These are phyloP conservation scores for Fusarium chuoi DNA, from an alignment of 2,329 filamentous ascomycete genomes.

Conservation along the genomic window DNA sequence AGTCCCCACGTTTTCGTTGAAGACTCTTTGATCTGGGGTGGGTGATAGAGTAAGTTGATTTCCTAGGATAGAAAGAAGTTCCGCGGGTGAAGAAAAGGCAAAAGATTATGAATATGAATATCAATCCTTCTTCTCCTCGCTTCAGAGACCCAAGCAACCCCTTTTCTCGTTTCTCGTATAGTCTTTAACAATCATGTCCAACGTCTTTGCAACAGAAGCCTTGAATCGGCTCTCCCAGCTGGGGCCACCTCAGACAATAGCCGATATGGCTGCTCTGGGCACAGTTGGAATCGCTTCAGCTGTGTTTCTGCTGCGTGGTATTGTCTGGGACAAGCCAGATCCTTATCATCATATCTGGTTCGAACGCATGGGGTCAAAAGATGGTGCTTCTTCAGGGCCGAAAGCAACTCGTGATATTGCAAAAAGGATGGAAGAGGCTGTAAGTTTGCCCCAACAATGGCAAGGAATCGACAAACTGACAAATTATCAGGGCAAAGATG, in stretches of 20 bases:
- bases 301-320: conserved; percentile 55
- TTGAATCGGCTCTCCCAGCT: conserved; percentile 33
- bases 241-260: conserved; percentile 34
- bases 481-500: conserved; percentile 71
- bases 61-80: background rate
- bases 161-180: background rate
- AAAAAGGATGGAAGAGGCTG: conserved; percentile 45
- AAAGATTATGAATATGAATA: conserved; percentile 19
- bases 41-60: background rate
- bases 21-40: background rate
- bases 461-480: background rate
- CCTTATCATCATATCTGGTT: conserved; percentile 60
- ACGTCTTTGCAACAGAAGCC: conserved; percentile 33
- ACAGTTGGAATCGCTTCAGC: conserved; percentile 37
- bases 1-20: background rate
- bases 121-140: background rate
- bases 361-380: conserved; percentile 56
- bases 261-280: conserved; percentile 42
- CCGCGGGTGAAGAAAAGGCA: background rate
- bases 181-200: conserved; percentile 27
- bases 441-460: conserved; percentile 13
- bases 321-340: conserved; percentile 60
- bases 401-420: conserved; percentile 58
- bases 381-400: conserved; percentile 33
- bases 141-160: background rate